These are phyloP conservation scores for Fusarium marasasianum DNA, from an alignment of 2,329 filamentous ascomycete species.

Conservation along the genomic window DNA sequence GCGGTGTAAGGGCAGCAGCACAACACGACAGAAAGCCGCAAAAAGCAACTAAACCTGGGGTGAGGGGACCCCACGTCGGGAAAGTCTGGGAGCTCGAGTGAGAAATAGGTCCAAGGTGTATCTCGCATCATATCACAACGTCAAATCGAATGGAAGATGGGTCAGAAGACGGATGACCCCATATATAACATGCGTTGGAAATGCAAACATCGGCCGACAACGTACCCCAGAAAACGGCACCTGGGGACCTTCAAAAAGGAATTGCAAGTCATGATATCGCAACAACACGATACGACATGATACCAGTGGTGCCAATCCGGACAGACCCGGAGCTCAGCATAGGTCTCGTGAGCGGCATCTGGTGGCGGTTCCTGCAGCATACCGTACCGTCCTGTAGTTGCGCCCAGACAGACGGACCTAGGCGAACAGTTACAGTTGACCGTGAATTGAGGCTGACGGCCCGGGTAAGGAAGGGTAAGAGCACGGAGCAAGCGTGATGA, in stretches of 20 bases:
- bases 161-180: constrained; percentile 27
- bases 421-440: not conserved
- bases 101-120: not conserved
- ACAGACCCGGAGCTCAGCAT: constrained; percentile 38
- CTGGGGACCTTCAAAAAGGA: constrained; percentile 4
- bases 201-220: constrained; percentile 41
- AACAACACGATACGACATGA: constrained; percentile 33
- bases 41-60: constrained; percentile 23
- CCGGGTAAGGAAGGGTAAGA: constrained; percentile 7
- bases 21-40: not conserved
- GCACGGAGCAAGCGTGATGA: constrained; percentile 21
- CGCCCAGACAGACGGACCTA: constrained; percentile 10
- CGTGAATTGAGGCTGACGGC: constrained; percentile 11
- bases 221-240: constrained; percentile 7
- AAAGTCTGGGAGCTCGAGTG: constrained; percentile 4
- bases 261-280: constrained; percentile 12
- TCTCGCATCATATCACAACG: constrained; percentile 2
- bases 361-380: constrained; percentile 43
- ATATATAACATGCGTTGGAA: constrained; percentile 24
- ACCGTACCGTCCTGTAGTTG: not conserved
- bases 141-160: constrained; percentile 18
- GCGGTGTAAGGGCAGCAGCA: constrained; percentile 38
- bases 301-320: constrained; percentile 43
- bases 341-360: constrained; percentile 40
- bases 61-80: constrained; percentile 33